Base-by-base conservation (phyloP, 2,329 filamentous ascomycete genomes). In the Lasiodiplodia gonubiensis region DNA sequence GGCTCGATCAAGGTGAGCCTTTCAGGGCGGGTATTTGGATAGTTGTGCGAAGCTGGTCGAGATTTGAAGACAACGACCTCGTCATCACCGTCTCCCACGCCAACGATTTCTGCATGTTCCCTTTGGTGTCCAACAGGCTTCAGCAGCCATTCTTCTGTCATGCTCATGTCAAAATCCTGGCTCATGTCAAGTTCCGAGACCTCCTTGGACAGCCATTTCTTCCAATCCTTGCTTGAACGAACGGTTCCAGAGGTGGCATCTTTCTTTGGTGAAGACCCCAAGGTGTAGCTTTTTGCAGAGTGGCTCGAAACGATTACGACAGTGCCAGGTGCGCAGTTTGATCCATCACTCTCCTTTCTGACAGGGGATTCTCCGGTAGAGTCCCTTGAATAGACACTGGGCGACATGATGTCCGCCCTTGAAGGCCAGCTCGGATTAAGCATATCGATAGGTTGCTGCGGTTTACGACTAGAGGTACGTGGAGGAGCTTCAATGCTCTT, bases 351-450 rank as follows among this genome's bases (percentile, higher is more conserved):
- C 74, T 80, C 46, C 76, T 79, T 14, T 71, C 74, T 39, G 77
- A 69, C 65, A 71, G 78, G 71, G 69, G 81, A 67, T 70, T 67
- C 71, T 14, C 78, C 79, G 67, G 82, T 78, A 0, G 79, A 81
- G 12, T 79, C 77, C 1, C 79, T 74, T 4, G 82, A 84, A 68
- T 84, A 84, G 12, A 84, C 70, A 66, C 82, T 84, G 1, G 82
- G 82, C 1, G 82, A 84, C 57, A 82, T 69, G 16, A 66, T 66
- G 6, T 48, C 52, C 11, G 64, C 64, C 16, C 64, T 57, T 4
- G 59, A 63, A 18, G 59, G 59, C 59, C 59, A 63, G 16, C 30
- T 27, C 27, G 51, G 64, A 37, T 30, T 64, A 25, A 67, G 54
- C 42, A 67, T 49, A 23, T 67, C 54, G 30, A 51, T 23, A 2